Evolutionary conservation across 139 green algal species (phyloP), one percentile per base, ranked within the genome.

Genomic region (Eudorina sp.): DNA sequence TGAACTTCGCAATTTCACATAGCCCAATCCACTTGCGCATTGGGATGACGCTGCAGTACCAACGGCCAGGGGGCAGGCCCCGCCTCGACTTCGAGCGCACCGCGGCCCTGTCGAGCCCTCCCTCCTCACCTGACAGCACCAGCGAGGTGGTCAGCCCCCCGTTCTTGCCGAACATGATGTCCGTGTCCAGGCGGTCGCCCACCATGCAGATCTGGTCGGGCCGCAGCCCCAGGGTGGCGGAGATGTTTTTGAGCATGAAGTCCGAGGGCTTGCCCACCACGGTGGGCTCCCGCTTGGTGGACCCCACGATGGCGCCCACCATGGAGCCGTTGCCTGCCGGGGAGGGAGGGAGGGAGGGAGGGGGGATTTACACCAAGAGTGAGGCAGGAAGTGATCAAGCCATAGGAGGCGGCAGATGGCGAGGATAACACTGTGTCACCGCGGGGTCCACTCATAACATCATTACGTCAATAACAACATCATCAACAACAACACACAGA

Each of bases 181-280:
- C 98, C 0, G 98, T 99, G 94, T 99, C 98, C 64, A 99, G 96
- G 40, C 98, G 93, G 92, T 99, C 98, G 14, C 98, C 98, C 55
- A 99, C 96, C 97, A 99, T 99, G 95, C 95, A 98, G 89, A 99
- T 99, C 93, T 99, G 92, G 45, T 96, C 85, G 36, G 93, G 94
- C 64, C 91, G 55, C 79, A 98, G 91, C 16, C 90, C 90, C 83
- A 95, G 94, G 55, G 91, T 92, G 46, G 90, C 93, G 68, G 95
- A 95, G 72, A 99, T 99, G 94, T 99, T 98, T 40, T 96, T 95
- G 64, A 99, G 93, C 98, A 99, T 99, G 93, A 99, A 99, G 77
- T 95, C 95, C 21, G 92, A 91, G 21, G 97, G 97, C 95, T 99
- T 99, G 74, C 98, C 98, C 31, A 99, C 98, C 45, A 98, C 95